A percentile compares a stretch with the other conserved stretches of the same genome.
phyloP scores from a whole-genome alignment of 257 asterid species.

The Lithospermum erythrorhizon region DNA sequence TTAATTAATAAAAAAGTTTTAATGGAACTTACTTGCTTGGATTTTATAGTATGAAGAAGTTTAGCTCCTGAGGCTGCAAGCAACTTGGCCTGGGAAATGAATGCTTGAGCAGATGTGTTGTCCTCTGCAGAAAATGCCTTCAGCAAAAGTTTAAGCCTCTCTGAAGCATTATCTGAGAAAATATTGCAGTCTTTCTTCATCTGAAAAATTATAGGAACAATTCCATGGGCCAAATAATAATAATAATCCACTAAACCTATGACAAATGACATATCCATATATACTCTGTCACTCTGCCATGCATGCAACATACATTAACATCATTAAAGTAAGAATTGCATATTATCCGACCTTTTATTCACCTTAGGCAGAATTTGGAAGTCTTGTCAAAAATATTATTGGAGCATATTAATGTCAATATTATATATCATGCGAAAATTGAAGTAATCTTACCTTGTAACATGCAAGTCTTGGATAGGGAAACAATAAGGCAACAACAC shows the following conservation, averaged over 20 bases:
- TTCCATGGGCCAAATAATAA: not conserved
- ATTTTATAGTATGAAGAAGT: constrained; percentile 34
- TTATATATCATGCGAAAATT: too few species aligned
- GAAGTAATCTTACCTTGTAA: too few species aligned
- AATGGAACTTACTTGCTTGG: too few species aligned
- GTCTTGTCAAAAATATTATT: too few species aligned
- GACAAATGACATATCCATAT: not conserved
- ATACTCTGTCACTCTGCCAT: not conserved
- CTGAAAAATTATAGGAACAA: constrained; percentile 20
- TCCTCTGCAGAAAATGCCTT: constrained; percentile 64
- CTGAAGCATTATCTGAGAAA: constrained; percentile 47
- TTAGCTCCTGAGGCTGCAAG: constrained; percentile 36
- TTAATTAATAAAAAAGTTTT: too few species aligned
- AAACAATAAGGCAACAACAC: constrained; percentile 53
- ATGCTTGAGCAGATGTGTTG: constrained; percentile 27
- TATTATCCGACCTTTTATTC: too few species aligned
- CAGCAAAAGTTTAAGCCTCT: constrained; percentile 38
- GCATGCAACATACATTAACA: too few species aligned
- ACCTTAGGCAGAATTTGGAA: too few species aligned
- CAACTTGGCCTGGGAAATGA: constrained; percentile 48
- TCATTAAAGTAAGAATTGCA: too few species aligned
- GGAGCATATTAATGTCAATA: too few species aligned
- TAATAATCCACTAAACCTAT: not conserved
- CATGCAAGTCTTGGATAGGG: constrained; percentile 62
- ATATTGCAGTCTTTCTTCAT: constrained; percentile 49